Conservation (phyloP, 176 grass and related monocot species). For the Alopecurus myosuroides region DNA sequence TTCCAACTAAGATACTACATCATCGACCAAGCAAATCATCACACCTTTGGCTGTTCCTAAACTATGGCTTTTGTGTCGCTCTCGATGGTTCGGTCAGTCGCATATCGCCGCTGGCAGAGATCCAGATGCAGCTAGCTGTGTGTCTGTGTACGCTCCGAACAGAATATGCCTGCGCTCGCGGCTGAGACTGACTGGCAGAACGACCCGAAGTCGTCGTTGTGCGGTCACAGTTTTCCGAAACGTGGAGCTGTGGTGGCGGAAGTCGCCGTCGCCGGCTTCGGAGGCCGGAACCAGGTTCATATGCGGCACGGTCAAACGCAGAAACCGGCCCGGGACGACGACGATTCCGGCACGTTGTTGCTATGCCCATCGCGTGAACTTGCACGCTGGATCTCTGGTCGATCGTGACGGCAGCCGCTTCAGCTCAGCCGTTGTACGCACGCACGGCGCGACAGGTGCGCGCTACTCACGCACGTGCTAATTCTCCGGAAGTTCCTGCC, state of each 20-base stretch:
- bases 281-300: background rate
- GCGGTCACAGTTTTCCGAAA: background rate
- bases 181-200: background rate
- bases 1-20: background rate
- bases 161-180: background rate
- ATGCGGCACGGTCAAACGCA: background rate
- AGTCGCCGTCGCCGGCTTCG: background rate
- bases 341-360: background rate
- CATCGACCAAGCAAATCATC: background rate
- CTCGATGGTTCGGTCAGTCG: background rate
- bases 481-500: too few relatives aligned
- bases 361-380: background rate
- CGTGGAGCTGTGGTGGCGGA: background rate
- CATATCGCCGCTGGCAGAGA: too few relatives aligned
- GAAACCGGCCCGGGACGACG: background rate
- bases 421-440: too few relatives aligned
- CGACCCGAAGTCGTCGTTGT: background rate
- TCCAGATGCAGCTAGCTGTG: background rate
- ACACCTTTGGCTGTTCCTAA: background rate
- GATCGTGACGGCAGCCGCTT: too few relatives aligned
- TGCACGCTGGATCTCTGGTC: background rate
- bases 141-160: background rate
- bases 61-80: background rate
- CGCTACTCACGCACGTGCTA: too few relatives aligned
- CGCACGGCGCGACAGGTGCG: too few relatives aligned